A percentile compares a stretch with the other conserved stretches of the same genome.
These are phyloP conservation scores for Sonneratia alba DNA, from an alignment of 345 rosid species.

Conservation along the genomic window DNA sequence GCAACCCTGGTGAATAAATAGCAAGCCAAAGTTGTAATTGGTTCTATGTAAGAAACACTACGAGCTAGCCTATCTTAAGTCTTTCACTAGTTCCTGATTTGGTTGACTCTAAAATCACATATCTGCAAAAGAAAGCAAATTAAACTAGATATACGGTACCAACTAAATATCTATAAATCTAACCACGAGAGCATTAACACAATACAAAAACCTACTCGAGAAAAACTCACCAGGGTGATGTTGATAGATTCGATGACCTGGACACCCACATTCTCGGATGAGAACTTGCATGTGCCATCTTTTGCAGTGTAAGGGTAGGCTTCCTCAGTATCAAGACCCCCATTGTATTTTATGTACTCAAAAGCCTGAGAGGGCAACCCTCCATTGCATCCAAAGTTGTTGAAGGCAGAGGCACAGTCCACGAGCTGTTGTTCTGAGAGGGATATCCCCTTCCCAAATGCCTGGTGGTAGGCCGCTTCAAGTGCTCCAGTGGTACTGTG, in stretches of 20 bases:
- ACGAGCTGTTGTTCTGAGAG: constrained; percentile 98
- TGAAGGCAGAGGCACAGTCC: constrained; percentile 87
- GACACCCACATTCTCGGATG: constrained; percentile 64
- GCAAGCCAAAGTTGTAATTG: too few relatives aligned
- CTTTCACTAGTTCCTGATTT: not conserved
- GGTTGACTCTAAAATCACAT: not conserved
- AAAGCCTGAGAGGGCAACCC: constrained; percentile 98
- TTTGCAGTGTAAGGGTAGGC: constrained; percentile 72
- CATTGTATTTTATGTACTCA: constrained; percentile 82
- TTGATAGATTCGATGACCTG: constrained; percentile 62
- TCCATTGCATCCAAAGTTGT: constrained; percentile 84
- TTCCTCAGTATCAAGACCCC: constrained; percentile 90
- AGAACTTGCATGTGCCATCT: constrained; percentile 66
- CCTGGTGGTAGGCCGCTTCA: constrained; percentile 96
- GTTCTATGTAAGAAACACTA: too few relatives aligned
- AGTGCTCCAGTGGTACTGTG: constrained; percentile 94
- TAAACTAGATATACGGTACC: too few relatives aligned
- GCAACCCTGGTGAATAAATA: too few relatives aligned
- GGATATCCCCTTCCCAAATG: constrained; percentile 68
- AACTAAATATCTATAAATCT: not conserved
- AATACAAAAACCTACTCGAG: not conserved
- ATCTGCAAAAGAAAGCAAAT: too few relatives aligned
- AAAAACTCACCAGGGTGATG: constrained; percentile 63
- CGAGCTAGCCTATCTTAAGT: not conserved
- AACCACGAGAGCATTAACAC: not conserved